Evolutionary conservation across 2,329 filamentous ascomycete genomes (phyloP).

Genomic region (Fusarium xyrophilum): DNA sequence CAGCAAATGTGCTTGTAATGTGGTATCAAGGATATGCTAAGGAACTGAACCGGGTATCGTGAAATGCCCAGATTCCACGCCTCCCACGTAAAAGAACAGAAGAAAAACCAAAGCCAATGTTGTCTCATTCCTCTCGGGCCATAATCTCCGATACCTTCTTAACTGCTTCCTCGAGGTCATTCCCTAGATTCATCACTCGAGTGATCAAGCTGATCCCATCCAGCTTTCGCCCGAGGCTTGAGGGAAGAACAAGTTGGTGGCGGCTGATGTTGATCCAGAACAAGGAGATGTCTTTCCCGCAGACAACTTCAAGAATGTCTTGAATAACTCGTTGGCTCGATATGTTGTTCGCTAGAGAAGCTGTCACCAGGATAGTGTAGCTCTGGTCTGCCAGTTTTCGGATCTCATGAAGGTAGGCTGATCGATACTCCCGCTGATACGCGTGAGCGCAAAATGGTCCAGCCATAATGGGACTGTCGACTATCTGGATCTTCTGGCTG

Average conservation of each 20-base stretch:
- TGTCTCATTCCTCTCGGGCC: background rate
- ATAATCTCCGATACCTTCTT: background rate
- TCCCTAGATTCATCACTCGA: background rate
- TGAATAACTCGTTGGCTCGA: slow-evolving; percentile 1
- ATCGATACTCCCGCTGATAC: background rate
- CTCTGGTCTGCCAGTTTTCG: slow-evolving; percentile 6
- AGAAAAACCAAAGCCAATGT: background rate
- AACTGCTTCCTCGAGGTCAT: background rate
- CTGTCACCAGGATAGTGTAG: slow-evolving; percentile 7
- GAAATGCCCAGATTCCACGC: background rate
- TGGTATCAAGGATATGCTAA: background rate
- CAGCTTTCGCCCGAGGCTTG: background rate
- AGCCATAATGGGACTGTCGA: slow-evolving; percentile 19
- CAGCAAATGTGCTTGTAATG: background rate
- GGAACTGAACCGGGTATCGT: background rate
- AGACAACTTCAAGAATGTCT: background rate
- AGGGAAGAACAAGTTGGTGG: slow-evolving; percentile 1
- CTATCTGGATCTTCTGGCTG: background rate
- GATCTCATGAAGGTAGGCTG: slow-evolving; percentile 19
- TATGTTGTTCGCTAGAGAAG: slow-evolving; percentile 3
- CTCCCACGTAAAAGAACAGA: background rate
- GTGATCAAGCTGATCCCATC: background rate
- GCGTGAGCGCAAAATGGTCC: background rate
- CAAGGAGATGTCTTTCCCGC: slow-evolving; percentile 2
- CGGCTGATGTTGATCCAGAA: slow-evolving; percentile 14